phyloP scores from a whole-genome alignment of 805 yeast genomes.

The Wickerhamomyces mucosus region DNA sequence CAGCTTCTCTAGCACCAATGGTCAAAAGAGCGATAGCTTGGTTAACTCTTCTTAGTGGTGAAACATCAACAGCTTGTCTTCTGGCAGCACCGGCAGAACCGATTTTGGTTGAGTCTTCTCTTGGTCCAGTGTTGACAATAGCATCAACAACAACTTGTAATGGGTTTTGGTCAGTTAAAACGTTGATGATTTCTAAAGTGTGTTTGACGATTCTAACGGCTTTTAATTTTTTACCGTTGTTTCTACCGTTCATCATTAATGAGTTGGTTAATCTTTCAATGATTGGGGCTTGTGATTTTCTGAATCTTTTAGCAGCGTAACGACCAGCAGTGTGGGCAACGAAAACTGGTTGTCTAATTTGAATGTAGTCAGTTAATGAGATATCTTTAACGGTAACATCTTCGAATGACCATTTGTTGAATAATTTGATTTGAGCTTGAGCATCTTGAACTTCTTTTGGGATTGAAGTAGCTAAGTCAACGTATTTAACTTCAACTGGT shows the following conservation, averaged over 20 bases:
- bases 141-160: constrained; percentile 99
- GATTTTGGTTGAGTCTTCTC: constrained; percentile 99
- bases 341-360: constrained; percentile 94
- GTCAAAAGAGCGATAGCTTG: constrained; percentile 97
- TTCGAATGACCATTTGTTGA: constrained; percentile 99
- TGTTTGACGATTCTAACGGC: constrained; percentile 99
- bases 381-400: constrained; percentile 97
- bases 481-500: constrained; percentile 69
- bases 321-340: constrained; percentile 99
- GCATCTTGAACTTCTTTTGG: constrained; percentile 96
- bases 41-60: constrained; percentile 99
- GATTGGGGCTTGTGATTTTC: constrained; percentile 99
- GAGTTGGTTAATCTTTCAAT: constrained; percentile 99
- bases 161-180: constrained; percentile 98
- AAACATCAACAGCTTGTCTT: constrained; percentile 99
- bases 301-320: constrained; percentile 98
- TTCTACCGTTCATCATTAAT: constrained; percentile 99
- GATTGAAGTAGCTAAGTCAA: constrained; percentile 88
- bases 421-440: constrained; percentile 91
- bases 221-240: constrained; percentile 99
- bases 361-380: constrained; percentile 96
- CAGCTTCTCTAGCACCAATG: constrained; percentile 99
- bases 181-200: constrained; percentile 95
- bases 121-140: constrained; percentile 99
- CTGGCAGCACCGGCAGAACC: constrained; percentile 99